A percentile compares a stretch with the other conserved stretches of the same genome.
Evolutionary conservation across 1,139 yeast genomes (phyloP).

Genomic region (Cylindricascospora bacillispora): DNA sequence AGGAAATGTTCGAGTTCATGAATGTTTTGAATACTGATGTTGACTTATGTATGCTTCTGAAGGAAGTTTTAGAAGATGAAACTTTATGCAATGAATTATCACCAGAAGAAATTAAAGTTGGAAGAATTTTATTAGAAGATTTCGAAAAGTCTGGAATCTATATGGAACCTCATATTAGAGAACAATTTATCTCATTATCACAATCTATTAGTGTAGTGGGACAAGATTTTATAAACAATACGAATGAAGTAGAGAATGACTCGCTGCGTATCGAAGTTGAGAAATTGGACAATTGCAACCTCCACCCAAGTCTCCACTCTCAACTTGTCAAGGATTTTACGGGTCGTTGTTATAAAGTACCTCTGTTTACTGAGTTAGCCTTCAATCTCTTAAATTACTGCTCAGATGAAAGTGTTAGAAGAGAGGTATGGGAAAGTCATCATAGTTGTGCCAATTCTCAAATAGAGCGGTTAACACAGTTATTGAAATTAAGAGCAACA

Average conservation of each 20-base stretch:
- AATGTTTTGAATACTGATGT: slow-evolving; percentile 80
- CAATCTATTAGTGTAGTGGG: slow-evolving; percentile 76
- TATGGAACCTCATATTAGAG: slow-evolving; percentile 52
- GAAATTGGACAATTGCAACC: slow-evolving; percentile 12
- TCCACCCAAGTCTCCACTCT: slow-evolving; percentile 16
- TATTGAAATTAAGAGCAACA: slow-evolving; percentile 55
- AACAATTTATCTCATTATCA: slow-evolving; percentile 63
- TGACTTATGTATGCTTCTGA: slow-evolving; percentile 50
- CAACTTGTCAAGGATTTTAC: slow-evolving; percentile 22
- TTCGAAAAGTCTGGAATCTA: slow-evolving; percentile 86
- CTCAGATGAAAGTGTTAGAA: slow-evolving; percentile 44
- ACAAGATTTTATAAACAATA: slow-evolving; percentile 49
- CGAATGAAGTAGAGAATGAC: slow-evolving; percentile 12
- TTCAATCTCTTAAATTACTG: slow-evolving; percentile 53
- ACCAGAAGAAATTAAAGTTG: slow-evolving; percentile 72
- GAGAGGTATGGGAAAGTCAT: slow-evolving; percentile 60
- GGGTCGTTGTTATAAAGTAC: slow-evolving; percentile 35
- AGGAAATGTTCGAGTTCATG: slow-evolving; percentile 86
- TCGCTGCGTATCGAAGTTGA: slow-evolving; percentile 11
- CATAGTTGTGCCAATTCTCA: slow-evolving; percentile 49
- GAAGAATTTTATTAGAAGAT: slow-evolving; percentile 66
- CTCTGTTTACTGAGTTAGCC: slow-evolving; percentile 59
- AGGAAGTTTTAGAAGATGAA: slow-evolving; percentile 37
- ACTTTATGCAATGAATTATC: slow-evolving; percentile 32
- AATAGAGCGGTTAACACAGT: slow-evolving; percentile 41